Percentiles rank a stretch among this genome's conserved stretches.
Conservation (phyloP, 2,329 filamentous ascomycete genomes). For the Cladophialophora yegresii region DNA sequence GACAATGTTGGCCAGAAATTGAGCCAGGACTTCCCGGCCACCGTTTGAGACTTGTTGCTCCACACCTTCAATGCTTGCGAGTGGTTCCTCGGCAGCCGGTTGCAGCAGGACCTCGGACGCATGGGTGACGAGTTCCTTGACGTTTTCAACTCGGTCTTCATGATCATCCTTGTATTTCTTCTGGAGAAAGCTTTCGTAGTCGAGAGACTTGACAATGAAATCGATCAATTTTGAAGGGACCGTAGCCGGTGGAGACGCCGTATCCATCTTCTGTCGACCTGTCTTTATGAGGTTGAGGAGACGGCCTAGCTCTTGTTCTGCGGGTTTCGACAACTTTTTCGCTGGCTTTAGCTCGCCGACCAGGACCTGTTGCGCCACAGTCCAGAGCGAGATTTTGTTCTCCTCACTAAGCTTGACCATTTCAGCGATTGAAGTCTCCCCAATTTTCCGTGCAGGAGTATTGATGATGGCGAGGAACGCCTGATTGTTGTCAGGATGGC, state of each 20-base stretch:
- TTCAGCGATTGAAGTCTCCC: conserved; percentile 72
- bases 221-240: conserved; percentile 55
- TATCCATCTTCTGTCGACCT: conserved; percentile 56
- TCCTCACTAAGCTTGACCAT: conserved; percentile 76
- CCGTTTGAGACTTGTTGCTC: conserved; percentile 58
- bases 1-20: conserved; percentile 86
- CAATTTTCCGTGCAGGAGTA: conserved; percentile 75
- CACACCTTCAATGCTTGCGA: conserved; percentile 70
- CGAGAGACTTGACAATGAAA: conserved; percentile 64
- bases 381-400: conserved; percentile 71
- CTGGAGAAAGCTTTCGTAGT: conserved; percentile 73
- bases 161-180: conserved; percentile 71
- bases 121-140: conserved; percentile 81
- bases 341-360: conserved; percentile 55
- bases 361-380: conserved; percentile 62
- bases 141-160: conserved; percentile 80
- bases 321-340: conserved; percentile 58
- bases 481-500: conserved; percentile 84
- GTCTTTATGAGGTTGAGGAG: conserved; percentile 64
- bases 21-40: conserved; percentile 67
- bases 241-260: conserved; percentile 31
- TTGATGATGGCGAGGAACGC: conserved; percentile 83
- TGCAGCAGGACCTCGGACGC: conserved; percentile 68
- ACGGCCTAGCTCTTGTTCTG: conserved; percentile 58
- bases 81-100: conserved; percentile 52